Conservation (phyloP, 495 filamentous ascomycete species). For the Penicillium bovifimosum region DNA sequence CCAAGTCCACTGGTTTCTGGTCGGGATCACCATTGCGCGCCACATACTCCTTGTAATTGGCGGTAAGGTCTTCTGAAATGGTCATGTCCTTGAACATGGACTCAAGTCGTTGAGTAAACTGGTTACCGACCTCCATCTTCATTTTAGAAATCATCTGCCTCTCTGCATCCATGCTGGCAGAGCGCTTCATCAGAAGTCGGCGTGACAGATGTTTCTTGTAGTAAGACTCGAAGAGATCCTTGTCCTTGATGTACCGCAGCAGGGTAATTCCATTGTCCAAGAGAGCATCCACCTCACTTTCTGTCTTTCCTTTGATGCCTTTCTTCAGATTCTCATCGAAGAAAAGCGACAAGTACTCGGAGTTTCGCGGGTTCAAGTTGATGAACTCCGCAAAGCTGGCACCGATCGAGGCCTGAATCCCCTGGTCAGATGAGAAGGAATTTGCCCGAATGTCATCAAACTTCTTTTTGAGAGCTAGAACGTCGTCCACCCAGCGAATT, state of each 20-base stretch:
- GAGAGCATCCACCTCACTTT: slow-evolving; percentile 77
- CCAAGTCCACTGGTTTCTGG: slow-evolving; percentile 65
- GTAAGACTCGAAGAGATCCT: slow-evolving; percentile 94
- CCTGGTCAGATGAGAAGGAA: slow-evolving; percentile 69
- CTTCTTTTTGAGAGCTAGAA: slow-evolving; percentile 78
- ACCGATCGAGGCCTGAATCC: slow-evolving; percentile 73
- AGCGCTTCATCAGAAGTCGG: slow-evolving; percentile 77
- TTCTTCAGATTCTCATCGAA: slow-evolving; percentile 96
- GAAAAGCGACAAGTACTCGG: slow-evolving; percentile 93
- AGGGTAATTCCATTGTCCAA: slow-evolving; percentile 87
- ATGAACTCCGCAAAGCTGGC: slow-evolving; percentile 87
- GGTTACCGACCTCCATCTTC: slow-evolving; percentile 91
- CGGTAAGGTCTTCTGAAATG: slow-evolving; percentile 76
- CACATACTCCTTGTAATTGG: slow-evolving; percentile 67
- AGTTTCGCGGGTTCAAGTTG: slow-evolving; percentile 73
- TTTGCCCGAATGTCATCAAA: slow-evolving; percentile 71
- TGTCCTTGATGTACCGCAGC: slow-evolving; percentile 79
- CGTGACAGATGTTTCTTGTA: slow-evolving; percentile 96
- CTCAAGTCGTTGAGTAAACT: slow-evolving; percentile 88
- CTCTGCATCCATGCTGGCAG: slow-evolving; percentile 83
- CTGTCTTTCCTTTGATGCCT: slow-evolving; percentile 87
- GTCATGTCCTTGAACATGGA: slow-evolving; percentile 99
- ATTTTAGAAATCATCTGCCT: slow-evolving; percentile 94
- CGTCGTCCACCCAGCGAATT: slow-evolving; percentile 92
- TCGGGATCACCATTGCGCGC: slow-evolving; percentile 57